Percentiles rank a stretch among this genome's conserved stretches.
These are phyloP conservation scores for Ormosia semicastrata DNA, from an alignment of 306 rosid genomes.

Conservation along the genomic window DNA sequence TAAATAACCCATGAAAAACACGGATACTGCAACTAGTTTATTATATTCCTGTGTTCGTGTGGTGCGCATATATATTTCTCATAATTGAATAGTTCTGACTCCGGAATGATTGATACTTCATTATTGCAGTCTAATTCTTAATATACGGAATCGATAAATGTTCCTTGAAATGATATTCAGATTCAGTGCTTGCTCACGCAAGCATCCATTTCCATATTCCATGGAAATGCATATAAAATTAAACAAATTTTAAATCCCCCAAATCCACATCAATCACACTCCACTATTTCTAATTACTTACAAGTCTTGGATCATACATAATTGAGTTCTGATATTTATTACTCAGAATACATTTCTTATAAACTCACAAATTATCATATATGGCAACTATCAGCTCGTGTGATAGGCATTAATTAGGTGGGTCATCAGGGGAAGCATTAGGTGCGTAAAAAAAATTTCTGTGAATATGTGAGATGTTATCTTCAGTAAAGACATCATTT, in stretches of 20 bases:
- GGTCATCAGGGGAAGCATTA: too few species aligned
- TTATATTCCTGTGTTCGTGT: background rate
- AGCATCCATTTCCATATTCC: constrained; percentile 47
- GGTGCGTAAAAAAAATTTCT: too few species aligned
- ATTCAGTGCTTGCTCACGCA: constrained; percentile 43
- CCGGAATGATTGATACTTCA: background rate
- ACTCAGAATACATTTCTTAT: too few species aligned
- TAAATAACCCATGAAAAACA: too few species aligned
- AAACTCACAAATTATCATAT: background rate
- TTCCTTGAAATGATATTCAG: background rate
- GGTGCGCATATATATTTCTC: background rate
- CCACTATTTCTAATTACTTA: background rate
- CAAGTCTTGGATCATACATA: background rate
- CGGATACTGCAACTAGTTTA: background rate
- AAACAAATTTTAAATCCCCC: constrained; percentile 3
- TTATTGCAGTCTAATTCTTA: background rate
- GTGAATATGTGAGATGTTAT: too few species aligned
- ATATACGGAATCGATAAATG: constrained; percentile 18
- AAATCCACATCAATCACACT: background rate
- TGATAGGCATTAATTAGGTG: too few species aligned
- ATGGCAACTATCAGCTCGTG: too few species aligned
- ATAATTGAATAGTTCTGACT: background rate
- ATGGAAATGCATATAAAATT: constrained; percentile 28
- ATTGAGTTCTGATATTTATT: background rate
- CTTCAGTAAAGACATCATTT: too few species aligned